phyloP scores from a whole-genome alignment of 2,329 filamentous ascomycete species.

The Diaporthe ilicicola region DNA sequence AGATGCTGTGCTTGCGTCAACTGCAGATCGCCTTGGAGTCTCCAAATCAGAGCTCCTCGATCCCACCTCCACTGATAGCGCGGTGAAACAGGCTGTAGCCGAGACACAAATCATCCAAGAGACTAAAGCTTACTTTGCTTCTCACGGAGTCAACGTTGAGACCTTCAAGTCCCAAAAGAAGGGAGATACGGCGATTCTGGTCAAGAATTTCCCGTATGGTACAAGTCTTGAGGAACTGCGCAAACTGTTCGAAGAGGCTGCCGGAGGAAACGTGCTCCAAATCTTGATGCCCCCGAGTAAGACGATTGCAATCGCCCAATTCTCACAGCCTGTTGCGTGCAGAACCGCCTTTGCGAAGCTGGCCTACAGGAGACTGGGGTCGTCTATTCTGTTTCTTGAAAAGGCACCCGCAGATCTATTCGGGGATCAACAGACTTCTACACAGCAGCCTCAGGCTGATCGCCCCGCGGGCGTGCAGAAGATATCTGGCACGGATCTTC shows the following conservation, averaged over 20 bases:
- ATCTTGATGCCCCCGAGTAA: slow-evolving; percentile 93
- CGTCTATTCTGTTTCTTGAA: slow-evolving; percentile 90
- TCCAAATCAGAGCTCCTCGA: slow-evolving; percentile 92
- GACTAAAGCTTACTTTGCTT: slow-evolving; percentile 88
- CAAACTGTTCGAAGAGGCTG: slow-evolving; percentile 77
- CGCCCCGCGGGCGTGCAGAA: slow-evolving; percentile 62
- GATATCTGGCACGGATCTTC: slow-evolving; percentile 72
- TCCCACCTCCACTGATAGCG: slow-evolving; percentile 93
- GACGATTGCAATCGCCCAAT: slow-evolving; percentile 94
- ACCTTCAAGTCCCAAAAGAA: slow-evolving; percentile 87
- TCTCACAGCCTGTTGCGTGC: slow-evolving; percentile 79
- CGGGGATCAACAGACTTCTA: slow-evolving; percentile 42
- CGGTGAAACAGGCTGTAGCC: slow-evolving; percentile 94
- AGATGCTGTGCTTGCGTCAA: slow-evolving; percentile 91
- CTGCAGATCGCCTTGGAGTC: slow-evolving; percentile 86
- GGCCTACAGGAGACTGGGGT: slow-evolving; percentile 90
- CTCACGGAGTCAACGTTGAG: slow-evolving; percentile 89
- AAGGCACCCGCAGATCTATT: slow-evolving; percentile 91
- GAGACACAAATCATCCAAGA: slow-evolving; percentile 97
- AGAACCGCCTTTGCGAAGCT: slow-evolving; percentile 84
- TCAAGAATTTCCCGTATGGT: slow-evolving; percentile 94
- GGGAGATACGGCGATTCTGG: slow-evolving; percentile 86
- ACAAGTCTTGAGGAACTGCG: slow-evolving; percentile 82
- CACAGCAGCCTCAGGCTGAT: slow-evolving; percentile 43
- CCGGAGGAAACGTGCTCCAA: slow-evolving; percentile 78